phyloP scores from a whole-genome alignment of 495 filamentous ascomycete species.

The Coniosporium apollinis region DNA sequence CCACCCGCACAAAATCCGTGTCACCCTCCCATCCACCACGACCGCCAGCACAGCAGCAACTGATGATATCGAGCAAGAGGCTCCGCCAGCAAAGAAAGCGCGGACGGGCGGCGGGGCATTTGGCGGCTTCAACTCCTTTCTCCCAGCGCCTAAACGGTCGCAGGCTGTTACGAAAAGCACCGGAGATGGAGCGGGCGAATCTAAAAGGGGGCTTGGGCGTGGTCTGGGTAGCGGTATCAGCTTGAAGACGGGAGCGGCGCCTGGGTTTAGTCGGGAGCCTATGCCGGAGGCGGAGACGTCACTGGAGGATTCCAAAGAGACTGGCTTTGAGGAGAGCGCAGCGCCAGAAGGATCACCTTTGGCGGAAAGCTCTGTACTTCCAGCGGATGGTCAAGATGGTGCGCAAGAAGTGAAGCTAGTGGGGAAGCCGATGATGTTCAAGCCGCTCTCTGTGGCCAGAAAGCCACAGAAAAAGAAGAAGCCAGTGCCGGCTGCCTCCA shows the following conservation, averaged over 20 bases:
- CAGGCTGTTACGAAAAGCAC: constrained; percentile 17
- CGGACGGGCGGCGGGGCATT: constrained; percentile 43
- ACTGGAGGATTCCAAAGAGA: constrained; percentile 9
- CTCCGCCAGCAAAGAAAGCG: constrained; percentile 55
- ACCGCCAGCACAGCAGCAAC: constrained; percentile 14
- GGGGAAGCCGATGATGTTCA: constrained; percentile 74
- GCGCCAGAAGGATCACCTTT: constrained; percentile 3
- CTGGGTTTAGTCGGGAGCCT: constrained; percentile 53
- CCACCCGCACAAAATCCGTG: constrained; percentile 65
- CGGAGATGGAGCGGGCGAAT: constrained; percentile 22
- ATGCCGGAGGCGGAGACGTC: constrained; percentile 7
- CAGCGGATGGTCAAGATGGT: neutral
- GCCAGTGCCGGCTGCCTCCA: constrained; percentile 6
- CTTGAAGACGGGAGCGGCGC: constrained; percentile 62
- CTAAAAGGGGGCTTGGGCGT: constrained; percentile 25
- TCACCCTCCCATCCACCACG: constrained; percentile 45
- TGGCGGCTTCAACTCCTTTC: constrained; percentile 64
- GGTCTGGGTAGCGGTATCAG: constrained; percentile 35
- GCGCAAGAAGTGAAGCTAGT: constrained; percentile 44
- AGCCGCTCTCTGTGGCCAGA: constrained; percentile 62
- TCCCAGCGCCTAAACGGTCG: constrained; percentile 68
- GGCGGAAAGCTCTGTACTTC: constrained; percentile 2
- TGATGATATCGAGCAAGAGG: constrained; percentile 29
- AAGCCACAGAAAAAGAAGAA: constrained; percentile 52
- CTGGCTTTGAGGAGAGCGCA: too few relatives aligned